phyloP scores from a whole-genome alignment of 306 rosid species.

The Chamaecrista fasciculata region DNA sequence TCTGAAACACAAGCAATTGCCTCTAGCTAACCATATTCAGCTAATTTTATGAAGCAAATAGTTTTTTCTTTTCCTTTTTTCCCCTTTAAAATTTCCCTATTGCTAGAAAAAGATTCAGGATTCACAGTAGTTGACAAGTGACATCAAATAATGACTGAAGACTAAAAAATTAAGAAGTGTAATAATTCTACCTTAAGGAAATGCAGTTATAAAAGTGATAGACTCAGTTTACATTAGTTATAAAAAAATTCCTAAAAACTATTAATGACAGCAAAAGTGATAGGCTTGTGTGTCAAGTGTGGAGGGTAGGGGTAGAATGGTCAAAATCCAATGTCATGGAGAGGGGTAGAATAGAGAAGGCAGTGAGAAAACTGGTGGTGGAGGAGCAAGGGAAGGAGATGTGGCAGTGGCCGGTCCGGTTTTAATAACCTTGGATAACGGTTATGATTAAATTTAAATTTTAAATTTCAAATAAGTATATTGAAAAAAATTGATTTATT shows the following conservation, averaged over 20 bases:
- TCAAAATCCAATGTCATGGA: not conserved
- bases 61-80: not conserved
- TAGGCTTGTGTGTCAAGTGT: slow-evolving; percentile 35
- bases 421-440: too few species aligned
- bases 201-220: not conserved
- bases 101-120: slow-evolving; percentile 19
- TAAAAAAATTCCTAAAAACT: too few species aligned
- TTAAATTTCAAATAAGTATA: too few species aligned
- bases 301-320: slow-evolving; percentile 45
- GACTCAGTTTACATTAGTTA: too few species aligned
- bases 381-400: slow-evolving; percentile 28
- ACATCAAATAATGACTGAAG: slow-evolving; percentile 14
- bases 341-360: slow-evolving; percentile 27
- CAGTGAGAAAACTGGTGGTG: slow-evolving; percentile 36
- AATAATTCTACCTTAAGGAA: slow-evolving; percentile 8
- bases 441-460: too few species aligned
- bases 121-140: not conserved
- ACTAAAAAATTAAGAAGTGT: slow-evolving; percentile 1
- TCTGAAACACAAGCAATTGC: slow-evolving; percentile 3
- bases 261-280: too few species aligned
- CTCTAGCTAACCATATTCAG: not conserved
- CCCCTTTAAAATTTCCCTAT: not conserved
- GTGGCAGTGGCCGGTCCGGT: too few species aligned
- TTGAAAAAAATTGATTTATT: too few species aligned
- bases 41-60: not conserved